Conservation (phyloP, 2,329 filamentous ascomycete genomes). For the Talaromyces sp. region DNA sequence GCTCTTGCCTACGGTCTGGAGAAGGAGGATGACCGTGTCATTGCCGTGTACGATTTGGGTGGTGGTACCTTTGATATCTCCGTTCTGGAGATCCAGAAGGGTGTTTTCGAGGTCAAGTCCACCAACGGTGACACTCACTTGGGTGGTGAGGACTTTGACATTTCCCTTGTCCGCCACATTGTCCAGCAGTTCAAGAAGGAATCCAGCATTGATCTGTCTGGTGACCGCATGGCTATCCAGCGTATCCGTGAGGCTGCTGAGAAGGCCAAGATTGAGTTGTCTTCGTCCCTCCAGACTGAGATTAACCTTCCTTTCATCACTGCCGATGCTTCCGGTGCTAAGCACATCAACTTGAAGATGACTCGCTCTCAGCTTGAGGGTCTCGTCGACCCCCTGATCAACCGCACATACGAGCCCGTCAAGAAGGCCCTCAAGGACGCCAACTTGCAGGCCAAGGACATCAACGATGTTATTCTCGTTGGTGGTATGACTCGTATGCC, state of each 20-base stretch:
- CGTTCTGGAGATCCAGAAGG: conserved; percentile 92
- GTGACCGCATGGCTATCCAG: conserved; percentile 97
- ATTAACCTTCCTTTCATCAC: conserved; percentile 99
- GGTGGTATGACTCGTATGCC: conserved; percentile 99
- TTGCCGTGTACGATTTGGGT: conserved; percentile 96
- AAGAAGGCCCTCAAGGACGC: conserved; percentile 96
- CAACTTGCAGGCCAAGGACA: conserved; percentile 81
- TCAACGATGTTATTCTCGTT: conserved; percentile 95
- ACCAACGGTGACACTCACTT: conserved; percentile 98
- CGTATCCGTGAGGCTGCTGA: conserved; percentile 97
- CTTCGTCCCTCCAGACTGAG: conserved; percentile 88
- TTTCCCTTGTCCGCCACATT: conserved; percentile 85
- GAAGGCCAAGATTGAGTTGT: conserved; percentile 99
- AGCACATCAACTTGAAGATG: conserved; percentile 97
- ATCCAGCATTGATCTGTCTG: conserved; percentile 80
- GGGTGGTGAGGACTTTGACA: conserved; percentile 97
- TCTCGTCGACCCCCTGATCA: conserved; percentile 85
- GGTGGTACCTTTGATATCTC: conserved; percentile 99
- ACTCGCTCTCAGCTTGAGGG: conserved; percentile 87
- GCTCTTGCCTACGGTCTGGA: conserved; percentile 94
- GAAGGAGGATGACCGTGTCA: conserved; percentile 83
- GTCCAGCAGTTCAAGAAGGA: conserved; percentile 97
- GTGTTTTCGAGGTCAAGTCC: conserved; percentile 98
- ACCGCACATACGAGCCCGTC: conserved; percentile 80
- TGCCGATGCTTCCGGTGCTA: conserved; percentile 87